Base-by-base conservation (phyloP, 176 grass and related monocot genomes). In the Pontederia crassipes region DNA sequence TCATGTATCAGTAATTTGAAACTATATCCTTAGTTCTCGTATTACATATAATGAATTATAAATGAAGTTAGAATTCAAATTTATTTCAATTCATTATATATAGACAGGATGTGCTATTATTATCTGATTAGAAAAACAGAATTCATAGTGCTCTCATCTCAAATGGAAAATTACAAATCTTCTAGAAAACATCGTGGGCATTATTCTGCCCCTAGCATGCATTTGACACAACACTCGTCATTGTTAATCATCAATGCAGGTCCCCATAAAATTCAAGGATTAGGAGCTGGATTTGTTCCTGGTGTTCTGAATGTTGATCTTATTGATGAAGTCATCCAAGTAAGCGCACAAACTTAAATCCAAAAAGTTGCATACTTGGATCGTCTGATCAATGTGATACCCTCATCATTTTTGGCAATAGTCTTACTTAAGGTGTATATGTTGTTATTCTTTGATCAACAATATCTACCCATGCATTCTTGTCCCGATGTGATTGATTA, bases 181-280 rank as follows among this genome's bases (percentile, higher is more conserved):
- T 17, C 54, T 75, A 55, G n/a, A 18, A 45, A 77, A 20, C 8
- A 69, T 77, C 65, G 73, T 73, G 47, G 24, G 24, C 58, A 10
- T 11, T 49, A 50, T 48, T 48, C 12, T 46, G 58, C 12, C 28
- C 54, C 8, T 48, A 72, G 46, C 57, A 62, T 81, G 47, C 57
- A 80, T 20, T 61, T 17, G 8, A 81, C 63, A 68, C 48, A 48
- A 24, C 29, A 61, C 45, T 59, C 53, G 13, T 45, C 11, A 18
- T 61, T 49, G 58, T 59, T 2, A 40, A 40, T 4, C 75, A 65
- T 55, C 64, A 14, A 0, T 24, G 20, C 74, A 95, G 89, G 85
- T n/a, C 85, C 85, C 52, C 89, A 95, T 77, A 95, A 95, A 55
- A 95, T 95, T 72, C 89, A 95, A 62, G 89, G 89, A 66, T 83